Base-by-base conservation (phyloP, 2,329 filamentous ascomycete species). In the Ophiostoma perfectum region DNA sequence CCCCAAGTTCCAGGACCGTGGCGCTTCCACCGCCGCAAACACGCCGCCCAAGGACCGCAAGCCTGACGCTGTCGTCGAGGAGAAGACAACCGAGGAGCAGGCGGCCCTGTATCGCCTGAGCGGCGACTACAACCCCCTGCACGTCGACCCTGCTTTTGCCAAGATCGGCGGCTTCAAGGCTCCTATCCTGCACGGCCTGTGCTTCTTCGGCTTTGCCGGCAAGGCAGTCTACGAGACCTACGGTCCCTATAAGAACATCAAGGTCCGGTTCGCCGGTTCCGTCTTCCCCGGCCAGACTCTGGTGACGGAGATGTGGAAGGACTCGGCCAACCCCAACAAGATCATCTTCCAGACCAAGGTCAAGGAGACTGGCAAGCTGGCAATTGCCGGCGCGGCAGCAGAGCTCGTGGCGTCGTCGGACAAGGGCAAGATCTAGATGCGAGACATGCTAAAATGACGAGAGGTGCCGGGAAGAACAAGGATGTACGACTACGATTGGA, bases 121-220 rank as follows among this genome's bases (percentile, higher is more conserved):
- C 74, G 95, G 95, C 65, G 95, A 99, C 80, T 90, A 94, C 77
- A 98, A 99, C 83, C 95, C 95, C 14, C 88, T 99, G 1, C 95
- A 99, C 81, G 90, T 99, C 71, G 95, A 99, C 78, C 95, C 95
- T 1, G 86, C 88, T 65, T 98, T 99, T 80, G 92, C 92, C 81
- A 95, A 95, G 82, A 89, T 96, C 74, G 95, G 94, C 70, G 95
- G 95, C 70, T 99, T 99, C 87, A 90, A 95, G 81, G 87, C 83
- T 41, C 95, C 95, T 12, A 99, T 99, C 77, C 83, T 99, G 67
- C 95, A 99, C 82, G 95, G 95, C n/a, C 87, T 99, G 49, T 97
- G 93, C 85, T 95, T 89, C 77, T 94, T 99, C 75, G 95, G 95
- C 73, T 87, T 98, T 73, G 89, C 91, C 16, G 92, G 90, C 72